phyloP scores from a whole-genome alignment of 192 early-diverging fungal genomes.

The Pecoramyces ruminantium region DNA sequence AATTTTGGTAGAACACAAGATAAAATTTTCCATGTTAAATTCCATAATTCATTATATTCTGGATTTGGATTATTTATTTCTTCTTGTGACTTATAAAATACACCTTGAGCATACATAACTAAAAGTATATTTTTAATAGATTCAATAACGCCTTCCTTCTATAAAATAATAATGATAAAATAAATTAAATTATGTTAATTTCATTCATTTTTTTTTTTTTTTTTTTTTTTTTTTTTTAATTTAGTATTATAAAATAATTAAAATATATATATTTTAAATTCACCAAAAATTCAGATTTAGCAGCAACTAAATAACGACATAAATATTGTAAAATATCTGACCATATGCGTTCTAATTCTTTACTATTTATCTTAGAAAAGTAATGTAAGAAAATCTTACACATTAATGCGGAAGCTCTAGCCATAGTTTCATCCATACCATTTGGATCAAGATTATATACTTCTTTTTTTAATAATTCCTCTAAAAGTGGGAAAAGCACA shows the following conservation, averaged over 20 bases:
- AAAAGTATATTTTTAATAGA: slow-evolving; percentile 67
- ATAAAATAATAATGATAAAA: no score
- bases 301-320: slow-evolving; percentile 37
- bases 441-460: slow-evolving; percentile 29
- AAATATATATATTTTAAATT: no score
- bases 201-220: no score
- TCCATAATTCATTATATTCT: slow-evolving; percentile 38
- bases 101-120: slow-evolving; percentile 57
- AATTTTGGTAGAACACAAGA: slow-evolving; percentile 46
- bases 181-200: no score
- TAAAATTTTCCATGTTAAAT: slow-evolving; percentile 49
- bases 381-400: slow-evolving; percentile 66
- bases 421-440: slow-evolving; percentile 60
- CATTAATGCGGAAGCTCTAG: slow-evolving; percentile 43
- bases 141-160: slow-evolving; percentile 58
- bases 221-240: no score
- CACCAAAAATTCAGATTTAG: slow-evolving; percentile 41
- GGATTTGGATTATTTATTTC: slow-evolving; percentile 3
- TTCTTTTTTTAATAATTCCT: slow-evolving; percentile 63
- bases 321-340: slow-evolving; percentile 45
- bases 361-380: slow-evolving; percentile 23
- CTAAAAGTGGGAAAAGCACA: slow-evolving; percentile 75
- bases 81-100: slow-evolving; percentile 19
- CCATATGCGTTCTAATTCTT: slow-evolving; percentile 44
- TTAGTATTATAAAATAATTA: no score